Evolutionary conservation across 1,139 yeast genomes (phyloP), one percentile per base, ranked within the genome.

Genomic region (Meyerozyma elateridarum): DNA sequence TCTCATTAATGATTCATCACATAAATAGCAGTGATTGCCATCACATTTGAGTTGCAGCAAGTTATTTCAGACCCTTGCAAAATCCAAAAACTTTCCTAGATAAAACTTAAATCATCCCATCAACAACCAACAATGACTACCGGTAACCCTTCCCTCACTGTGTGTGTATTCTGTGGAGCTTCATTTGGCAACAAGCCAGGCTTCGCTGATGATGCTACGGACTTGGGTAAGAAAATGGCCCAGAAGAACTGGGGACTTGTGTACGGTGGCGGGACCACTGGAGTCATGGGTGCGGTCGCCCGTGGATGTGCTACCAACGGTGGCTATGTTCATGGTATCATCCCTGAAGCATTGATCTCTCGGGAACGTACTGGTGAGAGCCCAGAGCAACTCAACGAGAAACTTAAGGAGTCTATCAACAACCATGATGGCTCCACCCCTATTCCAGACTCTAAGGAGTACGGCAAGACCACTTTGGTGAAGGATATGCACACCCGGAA

Each of bases 401-500:
- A 65, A 42, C 51, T 77, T 34, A 64, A 69, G 46, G 47, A 61
- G 32, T 57, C 64, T 14, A 70, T 70, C 28, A 70, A 70, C 30
- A 61, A 68, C 44, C 79, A 73, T 45, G 65, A 67, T 39, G 88
- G 87, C 7, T 57, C 66, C 8, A 77, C 85, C 3, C 88, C 87
- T 16, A 65, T 79, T 28, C 80, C 82, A 17, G 71, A 73, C 36
- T 73, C 75, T 28, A 61, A 63, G 28, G 67, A 70, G 36, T 85
- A 82, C 51, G 95, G 95, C 25, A 73, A 74, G 47, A 83, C 95
- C 11, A 81, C 89, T 0, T 66, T 87, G 46, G 96, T 87, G 4
- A 73, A 76, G 35, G 95, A 85, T 51, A 87, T 87, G 95, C 96
- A 87, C 58, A 82, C 94, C 3, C 73, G 96, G 52, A 87, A 87